phyloP scores from a whole-genome alignment of 805 yeast genomes.

The Ogataea pignaliae region DNA sequence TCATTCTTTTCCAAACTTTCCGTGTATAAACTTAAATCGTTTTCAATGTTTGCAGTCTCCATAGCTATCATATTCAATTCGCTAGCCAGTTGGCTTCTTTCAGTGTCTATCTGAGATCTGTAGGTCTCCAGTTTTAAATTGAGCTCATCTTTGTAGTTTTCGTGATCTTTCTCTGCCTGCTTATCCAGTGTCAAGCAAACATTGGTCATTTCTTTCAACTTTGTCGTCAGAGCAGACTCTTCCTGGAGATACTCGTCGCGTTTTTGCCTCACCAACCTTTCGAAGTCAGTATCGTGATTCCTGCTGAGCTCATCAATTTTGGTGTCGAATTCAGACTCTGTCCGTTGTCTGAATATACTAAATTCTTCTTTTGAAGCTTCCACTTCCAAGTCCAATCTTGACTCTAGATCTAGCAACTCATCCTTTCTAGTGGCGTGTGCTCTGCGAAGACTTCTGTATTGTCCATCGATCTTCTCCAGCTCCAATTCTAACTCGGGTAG shows the following conservation, averaged over 20 bases:
- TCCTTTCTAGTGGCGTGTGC: conserved; percentile 26
- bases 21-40: not conserved
- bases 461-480: conserved; percentile 27
- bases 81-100: not conserved
- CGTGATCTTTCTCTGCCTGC: conserved; percentile 8
- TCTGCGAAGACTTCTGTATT: conserved; percentile 11
- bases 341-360: conserved; percentile 31
- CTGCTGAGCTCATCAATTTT: conserved; percentile 22
- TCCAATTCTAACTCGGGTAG: conserved; percentile 25
- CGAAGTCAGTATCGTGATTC: conserved; percentile 27
- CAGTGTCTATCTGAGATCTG: not conserved
- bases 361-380: conserved; percentile 31
- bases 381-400: conserved; percentile 22
- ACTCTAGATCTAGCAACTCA: conserved; percentile 26
- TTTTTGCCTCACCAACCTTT: conserved; percentile 33
- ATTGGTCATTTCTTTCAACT: conserved; percentile 21
- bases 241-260: conserved; percentile 28
- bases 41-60: not conserved
- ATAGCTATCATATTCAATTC: not conserved
- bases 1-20: not conserved
- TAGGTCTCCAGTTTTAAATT: conserved; percentile 1
- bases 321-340: conserved; percentile 24
- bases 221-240: conserved; percentile 20
- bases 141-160: conserved; percentile 29
- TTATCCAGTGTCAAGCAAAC: conserved; percentile 1